Percentiles rank a stretch among this genome's conserved stretches.
phyloP scores from a whole-genome alignment of 108 stramenopile genomes.

The Nannochloropsis salina region DNA sequence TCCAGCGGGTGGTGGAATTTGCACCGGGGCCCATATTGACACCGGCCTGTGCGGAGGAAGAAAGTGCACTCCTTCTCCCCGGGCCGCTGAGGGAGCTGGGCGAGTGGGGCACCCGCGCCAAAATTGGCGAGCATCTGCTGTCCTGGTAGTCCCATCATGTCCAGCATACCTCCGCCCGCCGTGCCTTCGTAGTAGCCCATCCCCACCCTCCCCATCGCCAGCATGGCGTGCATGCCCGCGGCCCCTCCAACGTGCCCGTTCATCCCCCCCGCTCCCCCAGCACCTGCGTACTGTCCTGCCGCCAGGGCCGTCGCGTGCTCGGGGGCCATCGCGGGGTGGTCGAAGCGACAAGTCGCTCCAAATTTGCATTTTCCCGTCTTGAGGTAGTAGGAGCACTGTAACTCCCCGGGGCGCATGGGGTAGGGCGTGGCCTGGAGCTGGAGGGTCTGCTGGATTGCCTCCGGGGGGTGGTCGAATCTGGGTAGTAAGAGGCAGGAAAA shows the following conservation, averaged over 20 bases:
- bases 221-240: background rate
- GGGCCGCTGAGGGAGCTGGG: constrained; percentile 67
- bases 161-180: background rate
- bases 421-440: constrained; percentile 56
- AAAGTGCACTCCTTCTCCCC: constrained; percentile 79
- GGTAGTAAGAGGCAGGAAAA: background rate
- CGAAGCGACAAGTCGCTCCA: constrained; percentile 79
- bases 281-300: background rate
- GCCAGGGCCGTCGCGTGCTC: background rate
- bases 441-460: constrained; percentile 3
- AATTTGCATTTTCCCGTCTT: constrained; percentile 88
- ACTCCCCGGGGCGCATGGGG: constrained; percentile 73
- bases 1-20: constrained; percentile 74
- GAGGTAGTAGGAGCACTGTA: constrained; percentile 76
- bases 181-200: background rate
- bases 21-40: constrained; percentile 81
- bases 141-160: background rate
- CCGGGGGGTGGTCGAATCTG: background rate
- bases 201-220: background rate
- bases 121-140: background rate
- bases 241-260: background rate
- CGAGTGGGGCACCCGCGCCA: constrained; percentile 13
- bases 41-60: constrained; percentile 74
- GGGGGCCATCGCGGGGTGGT: constrained; percentile 65
- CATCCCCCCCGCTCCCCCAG: background rate